Conservation (phyloP, 441 rosid species). For the Erysimum cheiri region DNA sequence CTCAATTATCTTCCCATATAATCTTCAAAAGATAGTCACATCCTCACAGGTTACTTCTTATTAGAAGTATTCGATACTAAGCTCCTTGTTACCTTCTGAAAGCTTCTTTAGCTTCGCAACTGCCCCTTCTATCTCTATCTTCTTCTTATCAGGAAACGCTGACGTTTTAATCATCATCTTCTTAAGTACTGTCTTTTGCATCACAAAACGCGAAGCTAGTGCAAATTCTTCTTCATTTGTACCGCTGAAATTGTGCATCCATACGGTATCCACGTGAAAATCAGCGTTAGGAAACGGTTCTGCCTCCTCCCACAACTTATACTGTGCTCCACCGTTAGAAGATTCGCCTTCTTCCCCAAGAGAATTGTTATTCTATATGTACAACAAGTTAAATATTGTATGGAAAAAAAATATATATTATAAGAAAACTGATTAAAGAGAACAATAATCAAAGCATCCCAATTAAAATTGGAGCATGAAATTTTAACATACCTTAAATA, state of each 20-base stretch:
- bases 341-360: background rate
- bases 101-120: slow-evolving; percentile 17
- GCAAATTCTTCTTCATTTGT: background rate
- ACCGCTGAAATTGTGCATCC: slow-evolving; percentile 18
- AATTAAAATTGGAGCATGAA: background rate
- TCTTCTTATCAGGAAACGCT: background rate
- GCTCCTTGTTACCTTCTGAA: background rate
- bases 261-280: background rate
- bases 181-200: background rate
- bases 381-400: background rate
- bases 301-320: background rate
- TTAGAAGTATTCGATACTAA: slow-evolving; percentile 1
- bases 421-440: background rate
- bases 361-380: background rate
- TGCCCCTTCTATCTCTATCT: background rate
- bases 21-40: background rate
- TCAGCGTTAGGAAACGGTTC: background rate
- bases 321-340: background rate
- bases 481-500: background rate
- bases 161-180: slow-evolving; percentile 2
- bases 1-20: background rate
- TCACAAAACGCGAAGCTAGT: slow-evolving; percentile 13
- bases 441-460: background rate
- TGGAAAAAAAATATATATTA: background rate
- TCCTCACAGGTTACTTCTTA: background rate